These are phyloP conservation scores for Xylaria longipes DNA, from an alignment of 495 filamentous ascomycete genomes.

Conservation along the genomic window DNA sequence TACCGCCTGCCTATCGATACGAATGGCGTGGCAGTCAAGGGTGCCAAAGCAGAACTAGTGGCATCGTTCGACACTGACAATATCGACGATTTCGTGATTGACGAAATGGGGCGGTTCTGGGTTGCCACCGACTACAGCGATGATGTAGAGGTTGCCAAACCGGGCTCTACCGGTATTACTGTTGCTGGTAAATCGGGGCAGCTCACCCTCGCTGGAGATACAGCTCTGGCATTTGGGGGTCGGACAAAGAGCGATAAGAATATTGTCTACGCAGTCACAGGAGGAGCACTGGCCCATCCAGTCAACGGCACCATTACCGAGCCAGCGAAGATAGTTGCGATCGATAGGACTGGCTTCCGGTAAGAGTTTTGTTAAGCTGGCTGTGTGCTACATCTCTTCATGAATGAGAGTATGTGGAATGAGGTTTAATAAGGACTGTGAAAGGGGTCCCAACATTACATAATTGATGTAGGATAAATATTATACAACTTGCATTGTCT, in stretches of 20 bases:
- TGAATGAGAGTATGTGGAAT: background rate
- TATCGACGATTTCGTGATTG: constrained; percentile 42
- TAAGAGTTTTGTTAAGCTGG: background rate
- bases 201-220: constrained; percentile 39
- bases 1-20: constrained; percentile 40
- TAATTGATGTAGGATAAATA: background rate
- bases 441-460: background rate
- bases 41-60: background rate
- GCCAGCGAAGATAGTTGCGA: constrained; percentile 41
- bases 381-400: background rate
- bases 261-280: constrained; percentile 37
- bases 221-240: constrained; percentile 36
- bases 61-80: background rate
- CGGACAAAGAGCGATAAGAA: constrained; percentile 26
- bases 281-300: constrained; percentile 32
- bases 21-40: constrained; percentile 28
- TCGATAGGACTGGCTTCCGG: constrained; percentile 32
- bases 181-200: constrained; percentile 33
- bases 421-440: background rate
- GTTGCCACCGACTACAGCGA: constrained; percentile 36
- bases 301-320: constrained; percentile 42
- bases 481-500: too few species aligned
- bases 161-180: constrained; percentile 25
- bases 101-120: constrained; percentile 37
- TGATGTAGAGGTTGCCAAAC: constrained; percentile 29